These are phyloP conservation scores for Excoecaria agallocha DNA, from an alignment of 345 rosid species.

Conservation along the genomic window DNA sequence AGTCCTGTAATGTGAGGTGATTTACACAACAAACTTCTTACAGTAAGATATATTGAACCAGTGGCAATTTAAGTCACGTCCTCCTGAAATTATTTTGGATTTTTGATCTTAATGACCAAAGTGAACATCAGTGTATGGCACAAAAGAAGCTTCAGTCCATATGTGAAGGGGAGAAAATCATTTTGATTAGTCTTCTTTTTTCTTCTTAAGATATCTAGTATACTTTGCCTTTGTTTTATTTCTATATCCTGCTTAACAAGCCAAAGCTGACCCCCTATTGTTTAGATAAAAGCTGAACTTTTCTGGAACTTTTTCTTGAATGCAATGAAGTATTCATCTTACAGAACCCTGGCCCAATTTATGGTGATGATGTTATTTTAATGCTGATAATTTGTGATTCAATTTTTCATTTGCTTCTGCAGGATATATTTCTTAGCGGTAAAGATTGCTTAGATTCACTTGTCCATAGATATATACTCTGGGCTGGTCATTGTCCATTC, in stretches of 20 bases:
- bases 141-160: not conserved
- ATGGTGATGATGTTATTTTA: not conserved
- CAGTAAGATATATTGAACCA: not conserved
- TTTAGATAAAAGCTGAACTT: not conserved
- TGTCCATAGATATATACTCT: not conserved
- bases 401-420: not conserved
- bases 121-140: not conserved
- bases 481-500: not conserved
- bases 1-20: not conserved
- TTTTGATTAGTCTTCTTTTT: not conserved
- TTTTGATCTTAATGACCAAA: not conserved
- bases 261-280: not conserved
- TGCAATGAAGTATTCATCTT: not conserved
- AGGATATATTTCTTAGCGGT: not conserved
- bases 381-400: slow-evolving; percentile 4
- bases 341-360: not conserved
- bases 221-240: not conserved
- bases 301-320: not conserved
- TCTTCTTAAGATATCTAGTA: not conserved
- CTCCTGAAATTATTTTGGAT: not conserved
- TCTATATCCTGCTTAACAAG: not conserved
- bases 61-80: not conserved
- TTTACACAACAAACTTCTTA: not conserved
- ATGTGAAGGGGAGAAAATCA: slow-evolving; percentile 1
- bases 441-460: not conserved